Evolutionary conservation across 164 flowering plant genomes (phyloP).

Genomic region (Magnolia changhungtana): DNA sequence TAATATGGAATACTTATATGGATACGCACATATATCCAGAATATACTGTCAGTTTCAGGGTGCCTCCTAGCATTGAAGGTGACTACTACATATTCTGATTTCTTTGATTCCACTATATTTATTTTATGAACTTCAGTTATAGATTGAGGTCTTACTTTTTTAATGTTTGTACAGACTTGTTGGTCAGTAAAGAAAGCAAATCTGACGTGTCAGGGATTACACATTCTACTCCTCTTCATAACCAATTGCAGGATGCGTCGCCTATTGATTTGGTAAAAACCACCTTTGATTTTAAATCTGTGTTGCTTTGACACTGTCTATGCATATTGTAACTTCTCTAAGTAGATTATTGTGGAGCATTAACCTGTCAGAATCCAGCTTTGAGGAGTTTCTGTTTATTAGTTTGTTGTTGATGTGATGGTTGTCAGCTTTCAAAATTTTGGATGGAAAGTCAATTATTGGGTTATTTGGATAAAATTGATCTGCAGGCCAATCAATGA

Average conservation of each 20-base stretch:
- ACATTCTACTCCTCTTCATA: slow-evolving; percentile 23
- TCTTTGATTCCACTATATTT: not conserved
- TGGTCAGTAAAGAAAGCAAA: slow-evolving; percentile 30
- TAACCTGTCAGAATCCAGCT: not conserved
- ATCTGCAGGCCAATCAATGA: not conserved
- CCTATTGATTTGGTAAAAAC: slow-evolving; percentile 38
- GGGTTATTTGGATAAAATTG: not conserved
- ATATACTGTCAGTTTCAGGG: slow-evolving; percentile 79
- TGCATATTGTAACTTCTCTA: not conserved
- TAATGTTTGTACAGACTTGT: slow-evolving; percentile 34
- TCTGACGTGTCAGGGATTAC: slow-evolving; percentile 42
- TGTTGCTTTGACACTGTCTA: not conserved
- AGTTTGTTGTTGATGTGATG: not conserved
- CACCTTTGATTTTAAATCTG: not conserved
- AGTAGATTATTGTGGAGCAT: not conserved
- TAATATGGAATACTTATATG: slow-evolving; percentile 78
- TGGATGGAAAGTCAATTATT: not conserved
- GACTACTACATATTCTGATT: slow-evolving; percentile 13
- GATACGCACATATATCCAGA: slow-evolving; percentile 83
- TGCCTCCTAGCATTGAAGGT: slow-evolving; percentile 59
- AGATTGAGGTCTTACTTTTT: slow-evolving; percentile 8
- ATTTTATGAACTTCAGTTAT: slow-evolving; percentile 6
- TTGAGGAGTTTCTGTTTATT: not conserved
- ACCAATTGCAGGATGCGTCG: slow-evolving; percentile 22
- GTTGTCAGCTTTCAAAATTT: not conserved